Percentiles rank a stretch among this genome's conserved stretches.
phyloP scores from a whole-genome alignment of 2,329 filamentous ascomycete genomes.

The Xylariaceae sp. region DNA sequence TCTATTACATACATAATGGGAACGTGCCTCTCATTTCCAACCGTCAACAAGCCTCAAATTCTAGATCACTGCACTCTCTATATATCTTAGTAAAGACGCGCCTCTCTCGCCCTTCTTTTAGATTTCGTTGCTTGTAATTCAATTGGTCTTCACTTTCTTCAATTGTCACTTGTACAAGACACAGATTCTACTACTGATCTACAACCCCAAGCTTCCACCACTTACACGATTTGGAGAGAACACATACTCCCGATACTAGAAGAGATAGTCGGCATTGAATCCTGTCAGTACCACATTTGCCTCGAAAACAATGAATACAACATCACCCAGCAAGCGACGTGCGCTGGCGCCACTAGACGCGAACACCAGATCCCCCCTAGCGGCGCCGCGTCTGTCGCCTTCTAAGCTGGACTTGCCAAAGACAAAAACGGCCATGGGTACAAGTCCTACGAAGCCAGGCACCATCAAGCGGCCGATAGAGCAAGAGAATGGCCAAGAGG shows the following conservation, averaged over 20 bases:
- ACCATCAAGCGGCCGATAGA: constrained; percentile 32
- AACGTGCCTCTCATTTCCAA: constrained; percentile 14
- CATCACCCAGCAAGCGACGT: constrained; percentile 41
- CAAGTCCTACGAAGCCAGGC: constrained; percentile 6
- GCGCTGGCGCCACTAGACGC: constrained; percentile 38
- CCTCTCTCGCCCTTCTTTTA: background rate
- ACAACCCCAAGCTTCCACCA: constrained; percentile 2
- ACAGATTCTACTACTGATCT: constrained; percentile 6
- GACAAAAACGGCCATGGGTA: constrained; percentile 13
- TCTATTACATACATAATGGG: constrained; percentile 19
- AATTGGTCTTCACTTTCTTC: background rate
- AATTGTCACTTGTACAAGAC: background rate
- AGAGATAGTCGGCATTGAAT: background rate
- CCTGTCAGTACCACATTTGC: background rate
- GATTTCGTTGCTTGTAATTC: background rate
- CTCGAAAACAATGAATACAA: constrained; percentile 32
- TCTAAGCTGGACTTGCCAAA: constrained; percentile 30
- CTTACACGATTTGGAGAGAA: constrained; percentile 1
- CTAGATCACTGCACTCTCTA: background rate
- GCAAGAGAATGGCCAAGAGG: constrained; percentile 14
- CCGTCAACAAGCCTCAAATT: constrained; percentile 4
- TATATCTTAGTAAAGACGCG: constrained; percentile 11
- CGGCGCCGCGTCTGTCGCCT: constrained; percentile 17
- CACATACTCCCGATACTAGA: background rate
- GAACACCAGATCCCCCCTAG: constrained; percentile 37